These are phyloP conservation scores for Berberis vulgaris DNA, from an alignment of 164 flowering plant species.

Conservation along the genomic window DNA sequence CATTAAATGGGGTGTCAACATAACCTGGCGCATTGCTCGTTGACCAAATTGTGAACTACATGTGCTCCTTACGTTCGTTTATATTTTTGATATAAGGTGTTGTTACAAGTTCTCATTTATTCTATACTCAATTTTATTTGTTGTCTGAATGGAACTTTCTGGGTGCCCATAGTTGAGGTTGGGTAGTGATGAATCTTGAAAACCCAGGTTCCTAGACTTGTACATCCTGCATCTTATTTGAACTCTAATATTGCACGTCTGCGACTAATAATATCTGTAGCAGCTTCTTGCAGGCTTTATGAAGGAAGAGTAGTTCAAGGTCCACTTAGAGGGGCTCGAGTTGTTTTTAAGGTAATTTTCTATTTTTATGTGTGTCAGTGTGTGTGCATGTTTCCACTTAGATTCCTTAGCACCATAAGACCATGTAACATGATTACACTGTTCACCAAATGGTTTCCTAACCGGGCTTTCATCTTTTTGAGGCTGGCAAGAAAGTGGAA, in stretches of 20 bases:
- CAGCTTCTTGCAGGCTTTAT: conserved; percentile 78
- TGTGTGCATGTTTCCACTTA: neutral
- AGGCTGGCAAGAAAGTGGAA: no score
- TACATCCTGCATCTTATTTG: neutral
- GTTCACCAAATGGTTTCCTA: neutral
- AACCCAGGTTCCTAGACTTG: neutral
- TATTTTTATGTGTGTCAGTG: neutral
- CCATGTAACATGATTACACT: neutral
- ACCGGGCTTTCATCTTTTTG: neutral
- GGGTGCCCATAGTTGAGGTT: neutral
- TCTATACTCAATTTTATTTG: neutral
- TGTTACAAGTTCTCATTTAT: neutral
- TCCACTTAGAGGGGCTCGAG: conserved; percentile 49
- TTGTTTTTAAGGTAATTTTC: conserved; percentile 65
- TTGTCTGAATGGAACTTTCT: neutral
- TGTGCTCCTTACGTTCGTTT: neutral
- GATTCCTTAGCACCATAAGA: neutral
- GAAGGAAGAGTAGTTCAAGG: conserved; percentile 87
- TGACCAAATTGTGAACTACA: no score
- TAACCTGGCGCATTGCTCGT: no score
- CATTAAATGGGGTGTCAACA: no score
- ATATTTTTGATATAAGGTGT: neutral
- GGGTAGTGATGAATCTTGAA: neutral
- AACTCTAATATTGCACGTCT: neutral
- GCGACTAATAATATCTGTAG: conserved; percentile 31